Evolutionary conservation across 768 basidiomycete genomes (phyloP), one percentile per base, ranked within the genome.

Genomic region (Tylopilus felleus): DNA sequence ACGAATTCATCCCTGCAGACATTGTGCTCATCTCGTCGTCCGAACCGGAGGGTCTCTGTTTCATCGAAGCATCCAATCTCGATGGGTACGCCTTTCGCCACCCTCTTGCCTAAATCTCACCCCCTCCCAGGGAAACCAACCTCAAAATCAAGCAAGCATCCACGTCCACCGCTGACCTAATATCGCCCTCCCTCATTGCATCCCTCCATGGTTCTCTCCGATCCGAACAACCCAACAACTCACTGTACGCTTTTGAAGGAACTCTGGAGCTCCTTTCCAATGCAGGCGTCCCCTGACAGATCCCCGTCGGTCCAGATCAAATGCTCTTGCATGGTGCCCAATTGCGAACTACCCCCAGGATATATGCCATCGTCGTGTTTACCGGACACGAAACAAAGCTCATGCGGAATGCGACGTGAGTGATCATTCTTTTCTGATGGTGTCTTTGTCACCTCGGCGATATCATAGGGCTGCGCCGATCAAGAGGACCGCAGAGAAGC

Each of bases 301-400:
- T 98, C 6, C 93, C 97, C 1, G 73, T 63, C 78, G 98, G n/a
- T n/a, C n/a, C n/a, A n/a, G n/a, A n/a, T n/a, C n/a, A n/a, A n/a
- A n/a, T n/a, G n/a, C n/a, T n/a, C 12, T 76, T 99, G 38, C 85
- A 96, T 33, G 97, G 97, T 1, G 95, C 97, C 25, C 97, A 99
- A 68, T 68, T 99, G 51, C 80, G 97, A 52, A 99, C 98, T 69
- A 98, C 97, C 2, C 85, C 88, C 12, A 98, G 97, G 97, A 82
- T 90, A 27, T 98, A 98, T 70, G 96, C 95, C 13, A 66, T 99
- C 9, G 87, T 86, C 31, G 88, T 98, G 38, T 98, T 93, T 63
- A 96, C 94, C 0, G 97, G 97, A 0, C 97, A 98, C 65, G 94
- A 99, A 76, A 98, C 97, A n/a, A 99, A 99, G 71, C 72, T 99